A percentile compares a stretch with the other conserved stretches of the same genome.
Evolutionary conservation across 2,329 filamentous ascomycete species (phyloP).

Genomic region (Nigrospora osmanthi): DNA sequence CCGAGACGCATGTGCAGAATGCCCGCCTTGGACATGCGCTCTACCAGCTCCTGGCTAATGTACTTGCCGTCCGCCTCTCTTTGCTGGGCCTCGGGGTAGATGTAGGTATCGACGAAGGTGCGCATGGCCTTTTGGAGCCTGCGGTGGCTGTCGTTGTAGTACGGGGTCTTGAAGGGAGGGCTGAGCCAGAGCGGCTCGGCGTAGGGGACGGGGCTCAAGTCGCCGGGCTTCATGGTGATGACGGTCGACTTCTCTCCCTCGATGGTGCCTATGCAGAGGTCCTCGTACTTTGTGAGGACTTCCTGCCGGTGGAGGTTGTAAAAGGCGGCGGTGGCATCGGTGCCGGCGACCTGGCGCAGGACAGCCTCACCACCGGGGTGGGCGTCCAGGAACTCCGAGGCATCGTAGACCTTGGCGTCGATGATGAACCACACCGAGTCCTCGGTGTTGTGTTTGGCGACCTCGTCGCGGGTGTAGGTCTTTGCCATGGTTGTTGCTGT

Average conservation of each 20-base stretch:
- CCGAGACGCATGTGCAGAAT: constrained; percentile 77
- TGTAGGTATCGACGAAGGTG: constrained; percentile 63
- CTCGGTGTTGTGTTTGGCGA: constrained; percentile 67
- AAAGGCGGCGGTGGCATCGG: constrained; percentile 75
- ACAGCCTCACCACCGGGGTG: constrained; percentile 79
- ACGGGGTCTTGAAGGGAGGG: constrained; percentile 69
- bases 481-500: constrained; percentile 22
- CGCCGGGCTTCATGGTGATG: constrained; percentile 60
- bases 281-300: constrained; percentile 72
- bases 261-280: constrained; percentile 68
- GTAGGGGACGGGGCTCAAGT: constrained; percentile 72
- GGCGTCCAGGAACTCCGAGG: constrained; percentile 76
- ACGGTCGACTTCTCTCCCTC: constrained; percentile 69
- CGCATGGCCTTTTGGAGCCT: constrained; percentile 62
- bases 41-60: constrained; percentile 65
- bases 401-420: constrained; percentile 81
- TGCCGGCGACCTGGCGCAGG: constrained; percentile 70
- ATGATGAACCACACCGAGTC: constrained; percentile 78
- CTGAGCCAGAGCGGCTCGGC: constrained; percentile 79
- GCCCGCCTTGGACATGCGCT: constrained; percentile 67
- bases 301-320: constrained; percentile 92
- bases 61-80: constrained; percentile 68
- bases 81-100: constrained; percentile 67
- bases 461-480: constrained; percentile 54
- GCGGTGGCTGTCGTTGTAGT: constrained; percentile 70